Conservation (phyloP, 805 yeast genomes). For the Candida incommunis region DNA sequence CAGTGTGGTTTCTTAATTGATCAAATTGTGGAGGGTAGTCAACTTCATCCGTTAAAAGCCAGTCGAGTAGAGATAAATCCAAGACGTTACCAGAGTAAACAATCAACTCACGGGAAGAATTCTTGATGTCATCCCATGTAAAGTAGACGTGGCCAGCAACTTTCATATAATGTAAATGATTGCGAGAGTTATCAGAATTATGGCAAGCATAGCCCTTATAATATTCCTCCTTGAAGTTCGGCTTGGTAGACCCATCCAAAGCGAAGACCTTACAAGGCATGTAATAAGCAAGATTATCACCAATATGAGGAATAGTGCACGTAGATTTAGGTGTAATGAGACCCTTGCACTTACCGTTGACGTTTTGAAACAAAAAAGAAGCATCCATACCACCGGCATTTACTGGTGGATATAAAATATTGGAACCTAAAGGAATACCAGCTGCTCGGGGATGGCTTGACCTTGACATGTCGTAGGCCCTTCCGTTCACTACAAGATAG, state of each 20-base stretch:
- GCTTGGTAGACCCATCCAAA: conserved; percentile 57
- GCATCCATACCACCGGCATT: conserved; percentile 51
- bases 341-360: conserved; percentile 79
- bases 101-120: conserved; percentile 58
- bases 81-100: conserved; percentile 85
- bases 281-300: conserved; percentile 73
- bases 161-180: conserved; percentile 44
- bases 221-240: conserved; percentile 44
- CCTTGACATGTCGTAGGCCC: conserved; percentile 54
- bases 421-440: conserved; percentile 54
- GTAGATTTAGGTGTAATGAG: conserved; percentile 56
- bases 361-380: conserved; percentile 75
- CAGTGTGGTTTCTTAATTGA: conserved; percentile 37
- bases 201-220: conserved; percentile 90
- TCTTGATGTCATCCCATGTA: conserved; percentile 76
- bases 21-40: conserved; percentile 63
- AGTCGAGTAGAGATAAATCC: conserved; percentile 61
- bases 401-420: conserved; percentile 69
- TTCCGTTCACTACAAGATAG: conserved; percentile 65
- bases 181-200: conserved; percentile 55
- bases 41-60: conserved; percentile 59
- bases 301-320: conserved; percentile 55
- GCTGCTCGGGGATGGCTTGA: conserved; percentile 72
- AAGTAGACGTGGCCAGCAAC: conserved; percentile 68
- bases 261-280: conserved; percentile 74